These are phyloP conservation scores for Vitis hybrid DNA, from an alignment of 177 flowering plant species.

Conservation along the genomic window DNA sequence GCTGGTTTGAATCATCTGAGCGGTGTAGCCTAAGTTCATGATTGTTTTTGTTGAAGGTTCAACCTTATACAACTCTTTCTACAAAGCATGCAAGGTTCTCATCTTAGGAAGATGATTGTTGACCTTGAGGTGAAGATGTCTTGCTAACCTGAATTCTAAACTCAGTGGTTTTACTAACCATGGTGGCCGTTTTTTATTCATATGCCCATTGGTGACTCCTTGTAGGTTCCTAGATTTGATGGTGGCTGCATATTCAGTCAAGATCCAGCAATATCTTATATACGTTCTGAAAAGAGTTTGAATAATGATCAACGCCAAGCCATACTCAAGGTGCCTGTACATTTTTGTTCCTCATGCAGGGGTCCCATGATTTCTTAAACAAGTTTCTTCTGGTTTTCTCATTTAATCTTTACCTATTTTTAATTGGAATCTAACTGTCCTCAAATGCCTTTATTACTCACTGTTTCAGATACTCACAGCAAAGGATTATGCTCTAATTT, in stretches of 20 bases:
- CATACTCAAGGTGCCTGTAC: conserved; percentile 59
- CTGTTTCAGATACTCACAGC: conserved; percentile 85
- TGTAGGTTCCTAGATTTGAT: conserved; percentile 91
- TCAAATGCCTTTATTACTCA: too few relatives aligned
- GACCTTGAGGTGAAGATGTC: conserved; percentile 71
- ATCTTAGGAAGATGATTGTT: conserved; percentile 78
- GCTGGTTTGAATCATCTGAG: neutral
- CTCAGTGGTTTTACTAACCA: neutral
- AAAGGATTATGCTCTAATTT: conserved; percentile 87
- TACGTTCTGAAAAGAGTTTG: conserved; percentile 75
- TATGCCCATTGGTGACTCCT: conserved; percentile 1
- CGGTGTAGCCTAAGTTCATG: neutral
- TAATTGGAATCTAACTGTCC: too few relatives aligned
- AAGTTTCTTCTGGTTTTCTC: conserved; percentile 7
- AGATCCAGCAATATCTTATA: conserved; percentile 92
- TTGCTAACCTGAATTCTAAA: neutral
- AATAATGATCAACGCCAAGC: conserved; percentile 95
- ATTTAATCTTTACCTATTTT: conserved; percentile 1
- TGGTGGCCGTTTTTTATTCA: neutral
- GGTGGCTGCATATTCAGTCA: conserved; percentile 82
- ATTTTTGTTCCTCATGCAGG: neutral
- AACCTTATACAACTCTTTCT: conserved; percentile 81
- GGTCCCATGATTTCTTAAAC: neutral
- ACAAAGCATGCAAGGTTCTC: conserved; percentile 50
- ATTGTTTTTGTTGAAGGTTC: conserved; percentile 51